A percentile compares a stretch with the other conserved stretches of the same genome.
phyloP scores from a whole-genome alignment of 2,329 filamentous ascomycete genomes.

The Fusarium sp. region DNA sequence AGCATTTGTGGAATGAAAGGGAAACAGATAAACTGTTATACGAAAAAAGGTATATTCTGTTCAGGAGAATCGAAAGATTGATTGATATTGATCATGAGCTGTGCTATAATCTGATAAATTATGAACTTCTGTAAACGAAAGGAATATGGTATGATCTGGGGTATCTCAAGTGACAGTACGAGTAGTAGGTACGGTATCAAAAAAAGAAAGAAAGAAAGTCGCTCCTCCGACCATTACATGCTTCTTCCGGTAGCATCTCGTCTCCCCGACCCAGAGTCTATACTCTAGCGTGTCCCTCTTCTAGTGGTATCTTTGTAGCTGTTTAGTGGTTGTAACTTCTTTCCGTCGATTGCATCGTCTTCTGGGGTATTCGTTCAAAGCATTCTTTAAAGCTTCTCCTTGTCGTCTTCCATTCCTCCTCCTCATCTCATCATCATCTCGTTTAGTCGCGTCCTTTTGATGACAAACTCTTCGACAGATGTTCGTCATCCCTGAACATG shows the following conservation, averaged over 20 bases:
- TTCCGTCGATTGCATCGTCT: conserved; percentile 7
- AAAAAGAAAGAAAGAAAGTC: conserved; percentile 17
- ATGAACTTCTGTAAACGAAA: conserved; percentile 39
- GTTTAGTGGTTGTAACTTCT: conserved; percentile 17
- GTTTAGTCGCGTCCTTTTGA: background rate
- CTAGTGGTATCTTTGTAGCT: conserved; percentile 30
- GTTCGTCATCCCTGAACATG: background rate
- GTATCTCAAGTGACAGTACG: conserved; percentile 44
- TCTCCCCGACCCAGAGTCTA: conserved; percentile 12
- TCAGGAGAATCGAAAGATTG: conserved; percentile 10
- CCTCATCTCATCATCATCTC: background rate
- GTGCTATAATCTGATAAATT: conserved; percentile 24
- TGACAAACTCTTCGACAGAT: background rate
- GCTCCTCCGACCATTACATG: conserved; percentile 34
- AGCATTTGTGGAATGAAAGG: background rate
- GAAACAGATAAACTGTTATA: background rate
- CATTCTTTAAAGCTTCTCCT: conserved; percentile 11
- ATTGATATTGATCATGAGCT: conserved; percentile 16
- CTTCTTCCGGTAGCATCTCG: background rate
- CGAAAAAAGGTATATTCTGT: background rate
- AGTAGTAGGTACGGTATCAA: conserved; percentile 34
- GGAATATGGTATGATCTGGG: conserved; percentile 32
- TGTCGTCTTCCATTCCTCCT: background rate
- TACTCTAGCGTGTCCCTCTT: conserved; percentile 21
- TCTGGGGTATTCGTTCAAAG: conserved; percentile 14